Percentiles rank a stretch among this genome's conserved stretches.
phyloP scores from a whole-genome alignment of 805 yeast genomes.

The Ogataea parapolymorpha region DNA sequence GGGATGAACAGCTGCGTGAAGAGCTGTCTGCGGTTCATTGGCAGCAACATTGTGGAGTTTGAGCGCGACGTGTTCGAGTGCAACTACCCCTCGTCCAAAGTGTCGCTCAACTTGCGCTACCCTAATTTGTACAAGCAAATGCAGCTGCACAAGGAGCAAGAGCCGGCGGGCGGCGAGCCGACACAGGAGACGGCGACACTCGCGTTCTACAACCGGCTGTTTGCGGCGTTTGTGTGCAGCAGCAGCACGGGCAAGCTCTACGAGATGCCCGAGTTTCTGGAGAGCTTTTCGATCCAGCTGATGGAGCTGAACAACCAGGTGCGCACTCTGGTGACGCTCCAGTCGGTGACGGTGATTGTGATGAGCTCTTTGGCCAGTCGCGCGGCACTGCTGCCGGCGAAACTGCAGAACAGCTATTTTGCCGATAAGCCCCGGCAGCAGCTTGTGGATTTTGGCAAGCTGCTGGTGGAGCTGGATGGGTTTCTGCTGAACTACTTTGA shows the following conservation, averaged over 20 bases:
- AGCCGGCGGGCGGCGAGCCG: neutral
- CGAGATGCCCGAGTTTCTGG: conserved; percentile 22
- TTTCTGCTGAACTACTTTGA: conserved; percentile 13
- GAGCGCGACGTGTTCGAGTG: conserved; percentile 23
- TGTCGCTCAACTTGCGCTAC: conserved; percentile 18
- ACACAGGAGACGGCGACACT: conserved; percentile 3
- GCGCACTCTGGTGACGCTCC: conserved; percentile 13
- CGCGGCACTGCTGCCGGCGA: conserved; percentile 7
- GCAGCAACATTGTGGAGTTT: conserved; percentile 18
- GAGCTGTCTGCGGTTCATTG: conserved; percentile 16
- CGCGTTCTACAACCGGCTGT: conserved; percentile 19
- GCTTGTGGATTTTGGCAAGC: conserved; percentile 10
- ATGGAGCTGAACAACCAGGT: conserved; percentile 13
- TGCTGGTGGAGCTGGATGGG: conserved; percentile 13
- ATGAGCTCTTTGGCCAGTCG: conserved; percentile 16
- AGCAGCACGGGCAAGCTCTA: conserved; percentile 11
- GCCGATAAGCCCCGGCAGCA: conserved; percentile 8
- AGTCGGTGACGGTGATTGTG: conserved; percentile 17
- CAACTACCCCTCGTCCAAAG: conserved; percentile 12
- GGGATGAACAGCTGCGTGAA: conserved; percentile 23
- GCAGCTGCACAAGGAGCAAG: conserved; percentile 10
- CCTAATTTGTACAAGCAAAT: conserved; percentile 19
- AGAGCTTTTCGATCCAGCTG: conserved; percentile 16
- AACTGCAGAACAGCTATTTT: neutral
- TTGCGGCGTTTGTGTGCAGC: conserved; percentile 17